Percentiles rank a stretch among this genome's conserved stretches.
These are phyloP conservation scores for Nemania abortiva DNA, from an alignment of 2,329 filamentous ascomycete species.

Conservation along the genomic window DNA sequence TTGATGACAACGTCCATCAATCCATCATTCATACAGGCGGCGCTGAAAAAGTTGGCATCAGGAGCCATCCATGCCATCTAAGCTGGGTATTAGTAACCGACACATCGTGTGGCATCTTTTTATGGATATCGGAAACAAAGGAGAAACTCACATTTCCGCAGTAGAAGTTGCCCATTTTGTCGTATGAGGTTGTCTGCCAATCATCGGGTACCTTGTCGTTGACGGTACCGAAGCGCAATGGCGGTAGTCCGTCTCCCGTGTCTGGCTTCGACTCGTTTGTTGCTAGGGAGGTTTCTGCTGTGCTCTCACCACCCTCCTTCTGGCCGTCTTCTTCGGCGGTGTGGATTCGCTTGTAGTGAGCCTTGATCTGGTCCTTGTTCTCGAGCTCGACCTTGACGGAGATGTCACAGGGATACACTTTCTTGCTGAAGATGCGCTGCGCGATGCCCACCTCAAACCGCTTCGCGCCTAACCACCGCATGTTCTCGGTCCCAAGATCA, in stretches of 20 bases:
- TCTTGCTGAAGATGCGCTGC: conserved; percentile 79
- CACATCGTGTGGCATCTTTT: neutral
- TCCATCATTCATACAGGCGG: conserved; percentile 84
- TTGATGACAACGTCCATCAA: conserved; percentile 86
- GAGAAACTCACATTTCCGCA: conserved; percentile 80
- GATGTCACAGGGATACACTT: conserved; percentile 88
- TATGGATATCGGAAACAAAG: neutral
- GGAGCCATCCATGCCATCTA: conserved; percentile 92
- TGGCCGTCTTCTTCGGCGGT: conserved; percentile 23
- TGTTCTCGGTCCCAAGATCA: conserved; percentile 88
- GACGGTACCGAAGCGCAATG: conserved; percentile 82
- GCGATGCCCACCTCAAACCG: conserved; percentile 89
- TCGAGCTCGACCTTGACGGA: conserved; percentile 85
- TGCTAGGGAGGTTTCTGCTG: conserved; percentile 30
- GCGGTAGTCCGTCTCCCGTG: conserved; percentile 72
- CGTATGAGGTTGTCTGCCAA: conserved; percentile 80
- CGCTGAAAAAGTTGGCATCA: conserved; percentile 87
- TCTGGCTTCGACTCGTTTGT: conserved; percentile 36
- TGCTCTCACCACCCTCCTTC: conserved; percentile 50
- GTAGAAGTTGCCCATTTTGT: conserved; percentile 92
- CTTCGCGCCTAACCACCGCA: conserved; percentile 91
- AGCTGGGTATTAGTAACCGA: conserved; percentile 34
- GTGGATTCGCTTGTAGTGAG: conserved; percentile 73
- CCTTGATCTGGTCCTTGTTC: conserved; percentile 78
- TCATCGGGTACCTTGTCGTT: conserved; percentile 79